A percentile compares a stretch with the other conserved stretches of the same genome.
Conservation (phyloP, 1,284 basidiomycete genomes). For the Kwoniella shivajii region DNA sequence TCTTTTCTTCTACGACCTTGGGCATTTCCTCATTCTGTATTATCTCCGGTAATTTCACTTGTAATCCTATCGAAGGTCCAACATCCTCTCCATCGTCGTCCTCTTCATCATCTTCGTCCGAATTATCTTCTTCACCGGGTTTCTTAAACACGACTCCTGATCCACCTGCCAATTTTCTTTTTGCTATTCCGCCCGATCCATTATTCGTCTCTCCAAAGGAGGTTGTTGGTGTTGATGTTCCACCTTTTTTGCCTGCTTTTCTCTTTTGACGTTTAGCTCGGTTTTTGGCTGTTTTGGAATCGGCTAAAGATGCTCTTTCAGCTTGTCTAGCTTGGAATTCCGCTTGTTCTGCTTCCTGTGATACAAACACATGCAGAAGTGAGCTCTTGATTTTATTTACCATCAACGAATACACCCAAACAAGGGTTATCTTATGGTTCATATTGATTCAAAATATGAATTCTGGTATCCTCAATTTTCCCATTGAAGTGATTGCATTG, state of each 20-base stretch:
- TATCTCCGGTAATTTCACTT: constrained; percentile 7
- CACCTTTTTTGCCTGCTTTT: constrained; percentile 66
- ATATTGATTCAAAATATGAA: too few relatives aligned
- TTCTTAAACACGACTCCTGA: constrained; percentile 36
- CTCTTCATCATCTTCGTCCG: constrained; percentile 31
- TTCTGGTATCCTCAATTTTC: too few relatives aligned
- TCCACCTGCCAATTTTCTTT: constrained; percentile 46
- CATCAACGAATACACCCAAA: too few relatives aligned
- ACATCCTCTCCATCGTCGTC: constrained; percentile 31
- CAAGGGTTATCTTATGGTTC: too few relatives aligned
- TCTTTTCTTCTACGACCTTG: constrained; percentile 26
- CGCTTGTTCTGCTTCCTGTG: constrained; percentile 64
- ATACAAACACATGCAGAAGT: neutral
- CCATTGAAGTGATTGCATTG: neutral
- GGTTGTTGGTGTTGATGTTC: constrained; percentile 3
- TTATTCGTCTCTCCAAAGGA: constrained; percentile 5
- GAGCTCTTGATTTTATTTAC: too few relatives aligned
- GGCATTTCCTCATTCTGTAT: constrained; percentile 9
- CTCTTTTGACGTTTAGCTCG: constrained; percentile 86
- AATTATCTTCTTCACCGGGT: constrained; percentile 37
- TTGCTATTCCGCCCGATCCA: constrained; percentile 22
- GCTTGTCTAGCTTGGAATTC: constrained; percentile 70
- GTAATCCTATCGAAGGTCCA: constrained; percentile 7
- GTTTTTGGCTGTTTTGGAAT: constrained; percentile 90
- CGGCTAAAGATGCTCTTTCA: constrained; percentile 66